phyloP scores from a whole-genome alignment of 2,329 filamentous ascomycete species.

The Aureobasidium sp. region DNA sequence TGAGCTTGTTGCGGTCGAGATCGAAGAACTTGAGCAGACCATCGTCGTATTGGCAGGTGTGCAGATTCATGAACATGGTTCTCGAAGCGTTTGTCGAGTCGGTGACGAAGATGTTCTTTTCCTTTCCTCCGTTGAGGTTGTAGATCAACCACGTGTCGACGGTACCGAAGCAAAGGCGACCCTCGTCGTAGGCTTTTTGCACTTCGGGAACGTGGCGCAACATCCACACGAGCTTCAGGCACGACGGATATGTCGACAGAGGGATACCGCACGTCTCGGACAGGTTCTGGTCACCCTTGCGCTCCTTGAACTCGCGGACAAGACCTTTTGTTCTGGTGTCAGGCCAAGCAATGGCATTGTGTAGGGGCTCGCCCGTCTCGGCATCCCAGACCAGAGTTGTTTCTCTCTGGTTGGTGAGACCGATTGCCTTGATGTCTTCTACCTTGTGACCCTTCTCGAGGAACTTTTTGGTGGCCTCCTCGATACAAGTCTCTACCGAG shows the following conservation, averaged over 20 bases:
- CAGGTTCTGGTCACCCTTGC: slow-evolving; percentile 60
- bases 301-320: slow-evolving; percentile 65
- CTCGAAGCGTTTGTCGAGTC: slow-evolving; percentile 83
- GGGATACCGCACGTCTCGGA: slow-evolving; percentile 67
- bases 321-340: slow-evolving; percentile 71
- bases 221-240: slow-evolving; percentile 76
- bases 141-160: slow-evolving; percentile 83
- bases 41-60: slow-evolving; percentile 73
- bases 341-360: slow-evolving; percentile 81
- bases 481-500: slow-evolving; percentile 69
- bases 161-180: slow-evolving; percentile 73
- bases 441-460: slow-evolving; percentile 57
- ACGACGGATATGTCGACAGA: slow-evolving; percentile 78
- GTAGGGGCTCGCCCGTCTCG: slow-evolving; percentile 67
- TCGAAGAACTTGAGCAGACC: slow-evolving; percentile 70
- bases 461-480: slow-evolving; percentile 65
- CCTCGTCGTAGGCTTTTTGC: slow-evolving; percentile 64
- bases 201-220: slow-evolving; percentile 63
- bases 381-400: slow-evolving; percentile 81
- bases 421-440: slow-evolving; percentile 64
- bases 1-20: slow-evolving; percentile 61
- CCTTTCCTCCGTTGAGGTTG: slow-evolving; percentile 64
- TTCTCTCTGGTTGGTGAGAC: slow-evolving; percentile 83
- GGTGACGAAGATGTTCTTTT: slow-evolving; percentile 65
- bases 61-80: slow-evolving; percentile 88